A percentile compares a stretch with the other conserved stretches of the same genome.
phyloP scores from a whole-genome alignment of 495 filamentous ascomycete species.

The Trichoderma gamsii region DNA sequence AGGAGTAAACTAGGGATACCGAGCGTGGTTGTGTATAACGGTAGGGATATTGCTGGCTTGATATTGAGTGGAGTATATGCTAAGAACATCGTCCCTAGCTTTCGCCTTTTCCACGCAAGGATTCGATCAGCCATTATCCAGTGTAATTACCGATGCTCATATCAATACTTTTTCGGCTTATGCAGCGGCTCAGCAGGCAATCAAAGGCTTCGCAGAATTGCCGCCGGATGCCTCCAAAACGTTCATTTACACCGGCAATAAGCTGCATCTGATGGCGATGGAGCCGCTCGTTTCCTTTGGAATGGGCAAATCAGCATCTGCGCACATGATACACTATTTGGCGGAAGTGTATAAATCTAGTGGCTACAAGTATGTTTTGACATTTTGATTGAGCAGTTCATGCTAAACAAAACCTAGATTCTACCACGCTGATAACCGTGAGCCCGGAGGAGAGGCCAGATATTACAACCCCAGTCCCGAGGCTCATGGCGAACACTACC shows the following conservation, averaged over 20 bases:
- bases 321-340: background rate
- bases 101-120: background rate
- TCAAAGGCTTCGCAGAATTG: constrained; percentile 1
- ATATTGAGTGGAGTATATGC: background rate
- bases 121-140: background rate
- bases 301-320: background rate
- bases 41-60: background rate
- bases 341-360: background rate
- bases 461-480: background rate
- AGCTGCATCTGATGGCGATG: background rate
- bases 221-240: background rate
- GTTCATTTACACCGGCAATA: background rate
- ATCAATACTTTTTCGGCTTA: background rate
- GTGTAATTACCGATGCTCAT: background rate
- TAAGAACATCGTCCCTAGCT: background rate
- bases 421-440: background rate
- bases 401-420: background rate
- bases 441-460: background rate
- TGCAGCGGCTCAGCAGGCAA: background rate
- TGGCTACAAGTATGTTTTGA: background rate
- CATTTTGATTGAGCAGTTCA: too few relatives aligned
- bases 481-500: background rate
- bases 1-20: background rate
- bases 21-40: background rate
- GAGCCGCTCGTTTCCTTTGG: background rate